Conservation (phyloP, 495 filamentous ascomycete species). For the Lindgomyces ingoldianus region DNA sequence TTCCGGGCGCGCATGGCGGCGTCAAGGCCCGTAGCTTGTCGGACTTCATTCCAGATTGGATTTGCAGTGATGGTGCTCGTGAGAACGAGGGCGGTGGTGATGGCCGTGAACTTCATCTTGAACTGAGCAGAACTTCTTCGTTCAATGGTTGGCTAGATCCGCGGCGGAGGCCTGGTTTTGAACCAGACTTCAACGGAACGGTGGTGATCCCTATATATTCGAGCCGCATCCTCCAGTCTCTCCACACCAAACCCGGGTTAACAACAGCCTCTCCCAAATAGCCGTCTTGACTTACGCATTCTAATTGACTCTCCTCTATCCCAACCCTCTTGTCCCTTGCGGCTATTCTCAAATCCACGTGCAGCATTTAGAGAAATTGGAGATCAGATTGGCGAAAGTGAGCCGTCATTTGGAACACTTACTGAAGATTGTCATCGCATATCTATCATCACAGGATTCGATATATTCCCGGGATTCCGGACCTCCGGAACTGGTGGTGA, state of each 20-base stretch:
- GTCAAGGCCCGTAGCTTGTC: slow-evolving; percentile 49
- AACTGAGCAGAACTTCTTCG: neutral
- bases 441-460: no score
- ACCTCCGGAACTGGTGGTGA: no score
- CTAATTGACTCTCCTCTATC: neutral
- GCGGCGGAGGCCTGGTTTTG: neutral
- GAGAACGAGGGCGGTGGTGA: slow-evolving; percentile 14
- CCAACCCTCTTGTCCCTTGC: neutral
- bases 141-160: neutral
- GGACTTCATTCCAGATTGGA: neutral
- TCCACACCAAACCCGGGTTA: slow-evolving; percentile 1
- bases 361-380: slow-evolving; percentile 1
- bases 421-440: neutral
- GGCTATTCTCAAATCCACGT: slow-evolving; percentile 1
- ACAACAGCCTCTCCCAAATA: neutral
- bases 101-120: slow-evolving; percentile 9
- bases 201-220: slow-evolving; percentile 1
- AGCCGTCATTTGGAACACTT: neutral
- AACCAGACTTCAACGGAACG: neutral
- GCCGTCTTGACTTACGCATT: slow-evolving; percentile 13
- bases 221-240: neutral
- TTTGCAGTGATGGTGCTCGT: neutral
- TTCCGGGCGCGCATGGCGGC: slow-evolving; percentile 58
- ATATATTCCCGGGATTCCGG: no score
- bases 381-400: neutral